phyloP scores from a whole-genome alignment of 2,329 filamentous ascomycete species.

The Claviceps sp. region DNA sequence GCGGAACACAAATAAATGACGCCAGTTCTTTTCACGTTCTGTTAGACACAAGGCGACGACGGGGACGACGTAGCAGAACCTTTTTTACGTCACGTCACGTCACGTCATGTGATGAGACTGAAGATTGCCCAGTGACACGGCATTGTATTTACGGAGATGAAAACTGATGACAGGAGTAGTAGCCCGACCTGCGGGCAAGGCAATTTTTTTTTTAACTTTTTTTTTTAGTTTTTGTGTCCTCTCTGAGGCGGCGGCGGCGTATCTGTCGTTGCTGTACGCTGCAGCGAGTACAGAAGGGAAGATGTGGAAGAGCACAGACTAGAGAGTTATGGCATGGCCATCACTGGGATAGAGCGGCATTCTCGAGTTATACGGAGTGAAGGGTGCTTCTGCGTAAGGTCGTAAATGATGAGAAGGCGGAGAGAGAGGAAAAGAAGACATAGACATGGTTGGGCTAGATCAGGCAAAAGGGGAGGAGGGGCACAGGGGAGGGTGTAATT shows the following conservation, averaged over 20 bases:
- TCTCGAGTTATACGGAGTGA: too few relatives aligned
- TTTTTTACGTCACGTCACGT: neutral
- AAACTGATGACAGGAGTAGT: neutral
- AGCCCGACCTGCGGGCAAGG: neutral
- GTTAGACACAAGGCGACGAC: neutral
- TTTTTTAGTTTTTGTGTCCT: neutral
- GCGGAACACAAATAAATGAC: neutral
- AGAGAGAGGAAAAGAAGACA: neutral
- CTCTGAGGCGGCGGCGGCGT: neutral
- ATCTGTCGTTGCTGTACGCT: conserved; percentile 2
- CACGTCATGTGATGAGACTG: too few relatives aligned
- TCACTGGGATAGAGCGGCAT: neutral
- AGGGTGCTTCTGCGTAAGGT: too few relatives aligned
- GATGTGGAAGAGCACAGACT: neutral
- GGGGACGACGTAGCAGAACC: neutral
- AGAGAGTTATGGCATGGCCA: neutral
- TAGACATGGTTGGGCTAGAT: neutral
- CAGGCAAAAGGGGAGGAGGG: neutral
- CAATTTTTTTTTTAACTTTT: neutral
- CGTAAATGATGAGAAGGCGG: neutral
- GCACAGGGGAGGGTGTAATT: neutral
- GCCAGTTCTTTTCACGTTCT: too few relatives aligned
- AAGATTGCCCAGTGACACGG: too few relatives aligned
- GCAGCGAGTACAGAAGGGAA: neutral
- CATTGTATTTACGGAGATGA: neutral